A percentile compares a stretch with the other conserved stretches of the same genome.
phyloP scores from a whole-genome alignment of 2,329 filamentous ascomycete species.

The Tolypocladium inflatum region DNA sequence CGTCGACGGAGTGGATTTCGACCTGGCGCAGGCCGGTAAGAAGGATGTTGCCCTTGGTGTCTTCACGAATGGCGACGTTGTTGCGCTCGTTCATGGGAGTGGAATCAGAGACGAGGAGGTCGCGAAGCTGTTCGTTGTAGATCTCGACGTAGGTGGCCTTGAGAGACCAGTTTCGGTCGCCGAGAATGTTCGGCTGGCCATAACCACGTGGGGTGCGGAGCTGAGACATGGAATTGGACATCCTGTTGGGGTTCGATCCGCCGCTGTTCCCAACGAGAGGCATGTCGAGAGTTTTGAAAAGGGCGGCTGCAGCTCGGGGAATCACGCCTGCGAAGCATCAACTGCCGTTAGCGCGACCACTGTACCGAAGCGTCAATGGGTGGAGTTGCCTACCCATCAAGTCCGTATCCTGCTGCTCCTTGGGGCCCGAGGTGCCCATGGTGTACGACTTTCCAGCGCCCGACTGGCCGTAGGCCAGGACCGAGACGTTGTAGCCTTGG shows the following conservation, averaged over 20 bases:
- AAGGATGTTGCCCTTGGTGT: slow-evolving; percentile 87
- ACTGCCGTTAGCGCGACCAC: not conserved
- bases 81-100: slow-evolving; percentile 60
- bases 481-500: slow-evolving; percentile 96
- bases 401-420: slow-evolving; percentile 60
- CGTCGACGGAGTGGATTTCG: slow-evolving; percentile 82
- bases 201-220: slow-evolving; percentile 74
- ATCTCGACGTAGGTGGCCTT: slow-evolving; percentile 96
- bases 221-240: slow-evolving; percentile 53
- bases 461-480: slow-evolving; percentile 94
- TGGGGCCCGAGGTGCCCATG: slow-evolving; percentile 89
- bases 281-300: slow-evolving; percentile 81
- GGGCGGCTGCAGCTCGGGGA: slow-evolving; percentile 72
- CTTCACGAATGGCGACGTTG: slow-evolving; percentile 85
- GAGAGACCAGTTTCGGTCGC: slow-evolving; percentile 78
- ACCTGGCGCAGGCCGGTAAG: slow-evolving; percentile 84
- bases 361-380: not conserved
- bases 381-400: slow-evolving; percentile 57
- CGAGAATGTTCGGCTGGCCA: slow-evolving; percentile 31
- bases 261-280: slow-evolving; percentile 36
- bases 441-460: slow-evolving; percentile 97
- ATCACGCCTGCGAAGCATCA: slow-evolving; percentile 63
- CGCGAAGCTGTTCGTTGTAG: slow-evolving; percentile 92
- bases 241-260: slow-evolving; percentile 41
- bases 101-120: slow-evolving; percentile 74